phyloP scores from a whole-genome alignment of 2,329 filamentous ascomycete genomes.

The Lizonia empirigonia region DNA sequence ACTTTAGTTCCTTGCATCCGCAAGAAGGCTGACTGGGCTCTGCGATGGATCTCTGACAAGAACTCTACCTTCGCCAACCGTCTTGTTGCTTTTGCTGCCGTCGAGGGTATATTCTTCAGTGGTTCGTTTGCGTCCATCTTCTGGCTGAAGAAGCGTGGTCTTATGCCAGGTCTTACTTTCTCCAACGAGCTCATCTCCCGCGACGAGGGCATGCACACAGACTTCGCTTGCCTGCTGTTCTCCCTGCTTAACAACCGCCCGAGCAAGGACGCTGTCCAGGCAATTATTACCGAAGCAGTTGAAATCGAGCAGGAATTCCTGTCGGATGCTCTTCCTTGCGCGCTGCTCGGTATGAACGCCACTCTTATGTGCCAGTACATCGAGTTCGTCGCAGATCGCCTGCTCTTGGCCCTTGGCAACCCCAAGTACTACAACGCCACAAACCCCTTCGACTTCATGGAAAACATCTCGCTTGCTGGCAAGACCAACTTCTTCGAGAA shows the following conservation, averaged over 20 bases:
- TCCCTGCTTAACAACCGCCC: constrained; percentile 96
- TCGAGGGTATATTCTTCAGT: constrained; percentile 99
- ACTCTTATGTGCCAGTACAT: constrained; percentile 99
- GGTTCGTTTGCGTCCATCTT: constrained; percentile 99
- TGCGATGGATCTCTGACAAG: constrained; percentile 92
- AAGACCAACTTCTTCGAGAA: constrained; percentile 99
- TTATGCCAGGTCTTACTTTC: constrained; percentile 98
- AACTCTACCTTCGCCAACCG: constrained; percentile 94
- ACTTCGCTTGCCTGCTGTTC: constrained; percentile 97
- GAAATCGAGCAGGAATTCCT: constrained; percentile 96
- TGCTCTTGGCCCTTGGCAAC: constrained; percentile 91
- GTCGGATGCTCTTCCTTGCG: constrained; percentile 90
- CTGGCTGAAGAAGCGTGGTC: constrained; percentile 99
- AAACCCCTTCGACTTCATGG: constrained; percentile 99
- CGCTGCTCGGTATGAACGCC: constrained; percentile 95
- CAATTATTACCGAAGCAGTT: constrained; percentile 94
- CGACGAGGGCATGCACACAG: constrained; percentile 98
- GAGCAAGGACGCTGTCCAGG: constrained; percentile 76
- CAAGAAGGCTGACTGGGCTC: constrained; percentile 98
- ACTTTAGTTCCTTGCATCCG: constrained; percentile 85
- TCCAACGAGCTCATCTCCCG: constrained; percentile 99
- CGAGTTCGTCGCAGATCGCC: constrained; percentile 96
- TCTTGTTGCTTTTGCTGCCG: constrained; percentile 93
- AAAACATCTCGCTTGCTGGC: constrained; percentile 97
- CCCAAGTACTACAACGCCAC: constrained; percentile 88